Base-by-base conservation (phyloP, 805 yeast genomes). In the Saccharomycopsis selenospora region DNA sequence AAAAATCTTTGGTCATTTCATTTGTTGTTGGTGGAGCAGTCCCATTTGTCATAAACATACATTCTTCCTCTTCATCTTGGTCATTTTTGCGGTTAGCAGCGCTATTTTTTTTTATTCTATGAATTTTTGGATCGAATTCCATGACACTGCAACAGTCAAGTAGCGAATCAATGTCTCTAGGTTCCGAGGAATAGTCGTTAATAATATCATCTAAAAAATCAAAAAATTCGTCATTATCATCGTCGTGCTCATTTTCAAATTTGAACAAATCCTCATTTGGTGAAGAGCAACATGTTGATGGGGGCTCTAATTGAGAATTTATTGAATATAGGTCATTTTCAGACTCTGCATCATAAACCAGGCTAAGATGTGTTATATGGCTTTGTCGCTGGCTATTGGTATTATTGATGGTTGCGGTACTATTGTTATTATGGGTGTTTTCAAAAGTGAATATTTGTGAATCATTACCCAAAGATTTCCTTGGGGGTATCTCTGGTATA, bases 281-380 rank as follows among this genome's bases (percentile, higher is more conserved):
- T 10, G 38, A 33, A 33, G 38, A 33, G 38, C 38, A 33, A 20
- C 38, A 33, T 20, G 38, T 33, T 33, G 38, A 33, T 33, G 38
- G 38, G n/a, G 38, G 17, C 18, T 33, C 38, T 10, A 20, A 33
- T 20, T 6, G n/a, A 33, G 38, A 33, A 17, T 20, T 20, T 7
- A 33, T 10, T 14, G 38, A 33, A 14, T 17, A 33, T 4, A 4
- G 20, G n/a, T 17, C 38, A 7, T 20, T 14, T 17, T 14, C 17
- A 17, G 38, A 33, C 38, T 33, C 38, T 10, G 20, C 17, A 10
- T 33, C 38, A 20, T 33, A 17, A 33, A 14, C 10, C n/a, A n/a
- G n/a, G 10, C 5, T 33, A 14, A 14, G 38, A 14, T 20, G n/a
- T 4, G 38, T 33, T 6, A 10, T 7, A 7, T 33, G 38, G 38